These are phyloP conservation scores for Pseudocercospora eumusae DNA, from an alignment of 2,329 filamentous ascomycete species.

Conservation along the genomic window DNA sequence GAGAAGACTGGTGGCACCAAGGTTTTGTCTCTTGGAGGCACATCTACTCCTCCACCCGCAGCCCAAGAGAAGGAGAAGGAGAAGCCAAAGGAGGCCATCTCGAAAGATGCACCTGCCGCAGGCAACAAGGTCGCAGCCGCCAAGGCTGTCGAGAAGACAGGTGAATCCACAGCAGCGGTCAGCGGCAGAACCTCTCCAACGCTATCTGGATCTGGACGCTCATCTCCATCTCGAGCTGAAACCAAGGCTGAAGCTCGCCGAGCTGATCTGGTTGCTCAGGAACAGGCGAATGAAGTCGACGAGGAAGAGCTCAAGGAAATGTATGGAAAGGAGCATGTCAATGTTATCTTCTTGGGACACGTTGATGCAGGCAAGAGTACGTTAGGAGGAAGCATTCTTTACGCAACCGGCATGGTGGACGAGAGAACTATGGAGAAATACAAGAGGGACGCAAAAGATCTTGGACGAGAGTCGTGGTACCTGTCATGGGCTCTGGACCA, in stretches of 20 bases:
- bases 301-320: constrained; percentile 88
- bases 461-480: constrained; percentile 97
- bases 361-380: constrained; percentile 98
- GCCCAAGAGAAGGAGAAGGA: constrained; percentile 50
- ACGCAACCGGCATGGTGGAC: constrained; percentile 97
- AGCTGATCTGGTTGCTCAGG: constrained; percentile 79
- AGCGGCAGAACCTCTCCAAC: constrained; percentile 75
- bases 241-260: constrained; percentile 62
- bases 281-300: constrained; percentile 76
- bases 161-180: constrained; percentile 63
- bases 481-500: constrained; percentile 97
- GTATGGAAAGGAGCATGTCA: constrained; percentile 90
- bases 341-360: constrained; percentile 97
- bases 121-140: constrained; percentile 81
- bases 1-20: constrained; percentile 60
- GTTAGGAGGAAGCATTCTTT: constrained; percentile 88
- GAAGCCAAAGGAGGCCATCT: constrained; percentile 39
- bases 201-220: constrained; percentile 74
- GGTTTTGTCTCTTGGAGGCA: constrained; percentile 67
- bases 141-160: constrained; percentile 91
- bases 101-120: constrained; percentile 57
- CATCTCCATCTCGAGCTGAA: constrained; percentile 64
- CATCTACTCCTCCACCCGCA: constrained; percentile 50
- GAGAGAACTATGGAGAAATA: constrained; percentile 98
- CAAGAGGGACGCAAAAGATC: constrained; percentile 92